Conservation (phyloP, 73 alveolate genomes). For the Uronychia binucleata region DNA sequence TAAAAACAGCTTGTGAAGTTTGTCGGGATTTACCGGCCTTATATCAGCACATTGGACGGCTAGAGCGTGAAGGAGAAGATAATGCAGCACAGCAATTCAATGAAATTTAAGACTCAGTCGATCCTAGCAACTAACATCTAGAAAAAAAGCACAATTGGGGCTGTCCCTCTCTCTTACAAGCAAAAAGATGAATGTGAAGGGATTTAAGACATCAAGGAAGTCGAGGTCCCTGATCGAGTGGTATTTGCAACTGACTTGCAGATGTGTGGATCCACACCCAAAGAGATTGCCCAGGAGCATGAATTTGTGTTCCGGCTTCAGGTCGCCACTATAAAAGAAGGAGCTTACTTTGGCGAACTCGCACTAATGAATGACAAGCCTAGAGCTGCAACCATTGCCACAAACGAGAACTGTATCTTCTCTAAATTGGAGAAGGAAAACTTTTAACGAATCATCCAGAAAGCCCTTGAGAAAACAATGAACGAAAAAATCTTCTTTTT, state of each 20-base stretch:
- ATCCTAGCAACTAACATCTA: not conserved
- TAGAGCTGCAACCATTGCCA: constrained; percentile 63
- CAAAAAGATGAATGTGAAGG: not conserved
- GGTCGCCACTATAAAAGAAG: constrained; percentile 14
- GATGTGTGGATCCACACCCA: not conserved
- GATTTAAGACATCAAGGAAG: not conserved
- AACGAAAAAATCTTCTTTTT: constrained; percentile 19
- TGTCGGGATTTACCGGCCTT: not conserved
- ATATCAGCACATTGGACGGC: not conserved
- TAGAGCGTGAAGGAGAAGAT: not conserved
- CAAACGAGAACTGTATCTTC: constrained; percentile 40
- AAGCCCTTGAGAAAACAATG: not conserved
- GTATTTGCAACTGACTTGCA: too few relatives aligned
- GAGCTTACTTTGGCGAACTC: constrained; percentile 69
- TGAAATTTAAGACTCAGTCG: not conserved
- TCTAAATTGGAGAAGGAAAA: constrained; percentile 40
- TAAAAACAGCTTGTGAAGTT: not conserved
- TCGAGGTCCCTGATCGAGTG: not conserved
- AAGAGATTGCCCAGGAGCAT: not conserved
- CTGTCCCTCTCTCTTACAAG: not conserved
- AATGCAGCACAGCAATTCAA: not conserved
- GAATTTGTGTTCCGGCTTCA: not conserved
- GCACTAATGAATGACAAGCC: constrained; percentile 66
- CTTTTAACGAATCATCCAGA: constrained; percentile 46
- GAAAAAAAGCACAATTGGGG: not conserved